Base-by-base conservation (phyloP, 768 basidiomycete genomes). In the Trametes cingulata region DNA sequence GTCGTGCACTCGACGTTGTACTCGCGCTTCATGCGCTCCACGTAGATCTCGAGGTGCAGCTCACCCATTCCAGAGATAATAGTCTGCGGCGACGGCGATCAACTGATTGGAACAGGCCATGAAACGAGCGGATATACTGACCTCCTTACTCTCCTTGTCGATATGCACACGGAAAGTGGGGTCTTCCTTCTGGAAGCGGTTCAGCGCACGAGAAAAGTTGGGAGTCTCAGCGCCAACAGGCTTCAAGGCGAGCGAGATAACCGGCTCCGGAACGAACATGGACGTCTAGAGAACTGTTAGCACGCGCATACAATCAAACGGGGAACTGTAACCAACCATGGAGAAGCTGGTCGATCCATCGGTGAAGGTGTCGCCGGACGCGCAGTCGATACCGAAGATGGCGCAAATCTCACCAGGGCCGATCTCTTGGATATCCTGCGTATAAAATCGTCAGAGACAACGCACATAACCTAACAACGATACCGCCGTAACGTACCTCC, bases 1-100 rank as follows among this genome's bases (percentile, higher is more conserved):
- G 96, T 98, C 15, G 86, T 81, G 69, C 94, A 97, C 42, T 92
- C 87, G 19, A 94, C 92, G 56, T 91, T 91, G 75, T 99, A 99
- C 75, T 99, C 97, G 52, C 97, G 91, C 67, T 87, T 88, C 95
- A 99, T 98, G 40, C 97, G 93, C 72, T 99, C 97, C 61, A 98
- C 95, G 76, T 99, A 98, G 70, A 99, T 96, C 70, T 99, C 97
- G 22, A 99, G 84, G 72, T 99, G 97, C 17, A 99, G 85, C 74
- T 99, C 97, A 24, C 97, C 97, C 97, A 99, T 99, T 20, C 97
- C 97, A 29, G 95, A 98, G 65, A 99, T 98, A 74, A 99, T 98
- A 15, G 96, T 98, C 92, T 95, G 65, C 17, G 12, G 10, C n/a
- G 39, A 17, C 3, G 36, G 3, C 41, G 19, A 24, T n/a, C 47